These are phyloP conservation scores for Magnolia officinalis DNA, from an alignment of 164 flowering plant genomes.

Conservation along the genomic window DNA sequence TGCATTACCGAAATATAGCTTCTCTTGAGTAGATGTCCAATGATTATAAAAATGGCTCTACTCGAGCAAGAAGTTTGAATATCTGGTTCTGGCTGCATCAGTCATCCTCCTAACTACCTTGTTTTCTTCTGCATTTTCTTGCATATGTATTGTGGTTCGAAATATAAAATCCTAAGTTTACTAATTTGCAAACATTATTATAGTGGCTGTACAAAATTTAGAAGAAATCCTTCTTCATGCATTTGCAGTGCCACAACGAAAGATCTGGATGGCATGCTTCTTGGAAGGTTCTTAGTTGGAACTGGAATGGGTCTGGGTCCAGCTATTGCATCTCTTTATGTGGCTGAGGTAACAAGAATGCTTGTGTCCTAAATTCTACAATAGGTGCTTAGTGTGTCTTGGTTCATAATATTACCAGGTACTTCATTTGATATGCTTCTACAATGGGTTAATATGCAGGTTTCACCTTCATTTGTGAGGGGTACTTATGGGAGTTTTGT, in stretches of 20 bases:
- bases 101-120: too few relatives aligned
- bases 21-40: too few relatives aligned
- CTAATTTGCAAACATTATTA: too few relatives aligned
- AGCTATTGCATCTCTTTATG: conserved; percentile 61
- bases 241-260: conserved; percentile 46
- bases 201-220: too few relatives aligned
- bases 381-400: background rate
- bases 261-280: conserved; percentile 55
- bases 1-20: too few relatives aligned
- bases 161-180: too few relatives aligned
- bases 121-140: too few relatives aligned
- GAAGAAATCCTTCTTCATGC: background rate
- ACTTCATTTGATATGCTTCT: background rate
- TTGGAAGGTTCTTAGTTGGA: conserved; percentile 68
- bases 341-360: conserved; percentile 49
- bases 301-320: conserved; percentile 76
- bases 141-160: too few relatives aligned
- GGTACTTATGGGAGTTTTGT: conserved; percentile 95
- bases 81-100: too few relatives aligned
- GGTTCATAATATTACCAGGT: background rate
- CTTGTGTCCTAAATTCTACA: background rate
- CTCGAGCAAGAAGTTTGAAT: too few relatives aligned
- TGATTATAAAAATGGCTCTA: too few relatives aligned
- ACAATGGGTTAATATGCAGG: conserved; percentile 12
- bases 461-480: conserved; percentile 72